Evolutionary conservation across 164 flowering plant genomes (phyloP), one percentile per base, ranked within the genome.

Genomic region (Vitis amurensis): DNA sequence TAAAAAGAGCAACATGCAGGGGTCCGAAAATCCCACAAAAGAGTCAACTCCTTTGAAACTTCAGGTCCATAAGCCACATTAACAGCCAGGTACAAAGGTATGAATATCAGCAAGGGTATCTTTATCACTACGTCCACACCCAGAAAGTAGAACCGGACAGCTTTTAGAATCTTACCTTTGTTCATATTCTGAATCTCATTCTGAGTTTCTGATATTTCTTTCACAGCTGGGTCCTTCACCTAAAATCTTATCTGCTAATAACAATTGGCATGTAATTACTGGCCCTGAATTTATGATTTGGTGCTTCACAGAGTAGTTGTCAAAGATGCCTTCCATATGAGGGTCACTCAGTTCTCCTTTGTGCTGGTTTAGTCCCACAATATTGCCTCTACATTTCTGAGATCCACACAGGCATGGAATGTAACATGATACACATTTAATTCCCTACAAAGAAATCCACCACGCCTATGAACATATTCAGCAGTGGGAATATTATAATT

Each of bases 311-410:
- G 97, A 81, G 79, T 93, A 96, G 79, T 96, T 96, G 72, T 96
- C 99, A 70, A 92, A 96, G 50, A 96, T 93, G 15, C 99, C 99
- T 87, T 92, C 99, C 92, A 96, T 86, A 56, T 87, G 91, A 11
- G 99, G 99, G 75, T 96, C 97, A 50, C 90, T 77, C 48, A 97
- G 94, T 59, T 91, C 97, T 63, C 98, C 99, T 0, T 97, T 90
- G 51, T 86, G 85, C 68, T 86, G 95, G 77, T 87, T 93, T 73
- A 96, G 71, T 37, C 44, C 44, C 44, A 37, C 99, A 37, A 59
- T 17, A 4, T 7, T 88, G 93, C 98, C 97, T 91, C 82, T 14
- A 84, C 82, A 86, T 87, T 81, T 55, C 51, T 76, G 37, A 93
- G 87, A 11, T 91, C 97, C 17, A 93, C 97, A 82, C 81, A 85